These are phyloP conservation scores for Rosellinia necatrix DNA, from an alignment of 2,329 filamentous ascomycete species.

Conservation along the genomic window DNA sequence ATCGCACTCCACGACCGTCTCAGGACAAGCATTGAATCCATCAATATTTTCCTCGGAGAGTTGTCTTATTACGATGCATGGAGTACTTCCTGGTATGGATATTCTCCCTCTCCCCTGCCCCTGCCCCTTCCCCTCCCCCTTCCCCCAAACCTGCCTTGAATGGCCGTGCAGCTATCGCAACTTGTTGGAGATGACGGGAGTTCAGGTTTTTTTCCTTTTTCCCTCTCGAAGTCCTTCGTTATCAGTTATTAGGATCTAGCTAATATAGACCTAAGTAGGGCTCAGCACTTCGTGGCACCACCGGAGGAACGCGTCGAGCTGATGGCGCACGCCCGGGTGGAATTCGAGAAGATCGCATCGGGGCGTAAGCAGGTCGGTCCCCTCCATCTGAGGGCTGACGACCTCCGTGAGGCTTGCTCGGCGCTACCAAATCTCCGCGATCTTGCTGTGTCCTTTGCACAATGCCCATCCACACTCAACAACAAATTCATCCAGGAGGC, in stretches of 20 bases:
- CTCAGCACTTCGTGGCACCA: slow-evolving; percentile 45
- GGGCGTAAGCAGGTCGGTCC: slow-evolving; percentile 42
- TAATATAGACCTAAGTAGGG: slow-evolving; percentile 32
- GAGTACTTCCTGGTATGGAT: slow-evolving; percentile 38
- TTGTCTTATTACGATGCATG: slow-evolving; percentile 47
- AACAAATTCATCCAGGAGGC: slow-evolving; percentile 45
- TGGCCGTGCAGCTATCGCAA: background rate
- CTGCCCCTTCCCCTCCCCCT: too few relatives aligned
- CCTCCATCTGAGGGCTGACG: slow-evolving; percentile 43
- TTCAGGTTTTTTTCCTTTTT: background rate
- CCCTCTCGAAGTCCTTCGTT: too few relatives aligned
- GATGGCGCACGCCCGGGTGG: slow-evolving; percentile 44
- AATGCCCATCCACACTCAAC: slow-evolving; percentile 44
- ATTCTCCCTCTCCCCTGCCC: background rate
- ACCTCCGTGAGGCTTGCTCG: slow-evolving; percentile 46
- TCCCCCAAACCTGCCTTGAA: background rate
- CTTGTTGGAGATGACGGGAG: background rate
- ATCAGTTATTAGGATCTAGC: slow-evolving; percentile 5
- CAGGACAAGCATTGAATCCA: slow-evolving; percentile 46
- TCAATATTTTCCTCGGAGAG: slow-evolving; percentile 53
- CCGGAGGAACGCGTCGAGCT: slow-evolving; percentile 44
- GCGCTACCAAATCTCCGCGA: slow-evolving; percentile 46
- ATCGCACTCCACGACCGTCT: slow-evolving; percentile 51
- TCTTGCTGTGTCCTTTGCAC: slow-evolving; percentile 49
- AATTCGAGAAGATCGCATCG: slow-evolving; percentile 45